Evolutionary conservation across 2,329 filamentous ascomycete species (phyloP), one percentile per base, ranked within the genome.

Genomic region (Trichoderma harzianum): DNA sequence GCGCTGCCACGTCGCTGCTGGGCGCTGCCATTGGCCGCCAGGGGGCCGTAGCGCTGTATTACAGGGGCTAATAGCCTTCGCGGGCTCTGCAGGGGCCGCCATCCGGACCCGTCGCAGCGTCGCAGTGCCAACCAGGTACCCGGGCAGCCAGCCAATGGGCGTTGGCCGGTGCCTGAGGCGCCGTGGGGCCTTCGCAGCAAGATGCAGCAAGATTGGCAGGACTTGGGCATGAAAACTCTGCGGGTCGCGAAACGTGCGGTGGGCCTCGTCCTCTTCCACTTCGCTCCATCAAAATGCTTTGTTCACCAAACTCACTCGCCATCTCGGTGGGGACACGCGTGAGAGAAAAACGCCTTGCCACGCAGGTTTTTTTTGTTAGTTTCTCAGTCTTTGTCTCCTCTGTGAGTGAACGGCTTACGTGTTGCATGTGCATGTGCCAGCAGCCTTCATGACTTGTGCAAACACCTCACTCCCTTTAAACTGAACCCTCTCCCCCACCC

Each of bases 121-220:
- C 66, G 71, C 77, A 76, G 69, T 39, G 61, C 74, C 69, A 74
- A 73, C 76, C 78, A 78, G 78, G 78, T 75, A 78, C 77, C 73
- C 72, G 73, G 61, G 30, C n/a, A 11, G 10, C 39, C 66, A 69
- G 57, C 79, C 79, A 80, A 80, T 80, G 26, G 73, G 62, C 21
- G 63, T 11, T 67, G n/a, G 30, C 30, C 34, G 67, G 77, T 79
- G 71, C 77, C 78, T 79, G 76, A 72, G 72, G 66, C 60, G 71
- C 32, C 26, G 66, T 47, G 66, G 66, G 66, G 16, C 66, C 21
- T 53, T 62, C 36, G 34, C 36, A 43, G 26, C 30, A 47, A 51
- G 43, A 30, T 68, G 65, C 55, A 32, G 39, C 30, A 62, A 60
- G 69, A 53, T 39, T 55, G 64, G 64, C n/a, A 30, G 39, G 57